phyloP scores from a whole-genome alignment of 306 rosid genomes.

The Malus fusca region DNA sequence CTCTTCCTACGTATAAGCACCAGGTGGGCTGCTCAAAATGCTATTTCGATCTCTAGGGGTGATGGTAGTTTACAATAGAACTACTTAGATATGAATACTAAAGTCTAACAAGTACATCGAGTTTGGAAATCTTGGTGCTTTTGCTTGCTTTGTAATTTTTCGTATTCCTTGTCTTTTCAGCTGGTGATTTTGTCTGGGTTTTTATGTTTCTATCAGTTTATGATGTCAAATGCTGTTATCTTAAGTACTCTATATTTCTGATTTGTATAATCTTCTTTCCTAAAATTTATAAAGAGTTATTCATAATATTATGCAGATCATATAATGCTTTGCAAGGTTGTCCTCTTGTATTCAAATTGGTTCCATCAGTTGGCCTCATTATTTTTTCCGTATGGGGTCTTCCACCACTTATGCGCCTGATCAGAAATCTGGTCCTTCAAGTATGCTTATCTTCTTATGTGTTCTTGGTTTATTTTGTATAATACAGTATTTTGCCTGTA shows the following conservation, averaged over 20 bases:
- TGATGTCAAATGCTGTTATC: constrained; percentile 8
- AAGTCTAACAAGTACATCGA: neutral
- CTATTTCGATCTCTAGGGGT: neutral
- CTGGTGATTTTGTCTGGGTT: neutral
- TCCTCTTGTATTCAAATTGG: constrained; percentile 52
- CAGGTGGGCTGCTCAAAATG: neutral
- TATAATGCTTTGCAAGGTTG: constrained; percentile 49
- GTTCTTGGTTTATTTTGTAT: constrained; percentile 13
- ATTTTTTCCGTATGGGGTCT: constrained; percentile 83
- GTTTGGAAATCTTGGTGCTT: neutral
- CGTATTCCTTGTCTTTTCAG: neutral
- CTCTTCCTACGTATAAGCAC: too few species aligned
- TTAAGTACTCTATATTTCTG: neutral
- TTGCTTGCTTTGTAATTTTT: neutral
- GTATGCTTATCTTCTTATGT: constrained; percentile 25
- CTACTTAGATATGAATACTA: neutral
- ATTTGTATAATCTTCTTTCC: constrained; percentile 2
- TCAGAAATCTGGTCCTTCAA: constrained; percentile 50
- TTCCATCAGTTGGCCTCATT: constrained; percentile 58
- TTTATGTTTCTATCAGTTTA: neutral
- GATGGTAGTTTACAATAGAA: neutral
- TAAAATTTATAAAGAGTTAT: neutral
- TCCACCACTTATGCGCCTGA: constrained; percentile 54
- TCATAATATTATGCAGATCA: constrained; percentile 44
- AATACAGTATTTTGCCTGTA: neutral